Base-by-base conservation (phyloP, 2,329 filamentous ascomycete genomes). In the Aspergillus fumigatiaffinis region DNA sequence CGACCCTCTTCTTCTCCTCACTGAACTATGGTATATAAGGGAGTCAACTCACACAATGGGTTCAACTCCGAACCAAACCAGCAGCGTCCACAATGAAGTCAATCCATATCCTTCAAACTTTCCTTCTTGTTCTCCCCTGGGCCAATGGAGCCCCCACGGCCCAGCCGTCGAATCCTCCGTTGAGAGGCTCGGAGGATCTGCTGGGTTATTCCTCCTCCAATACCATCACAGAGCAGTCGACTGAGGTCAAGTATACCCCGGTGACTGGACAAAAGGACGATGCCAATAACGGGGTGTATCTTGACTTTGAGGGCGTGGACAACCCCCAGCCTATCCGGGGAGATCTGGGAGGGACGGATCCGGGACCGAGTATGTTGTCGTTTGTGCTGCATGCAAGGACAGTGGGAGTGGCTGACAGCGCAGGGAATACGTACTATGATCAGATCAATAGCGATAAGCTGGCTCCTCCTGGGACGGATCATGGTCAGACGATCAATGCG, bases 261-360 rank as follows among this genome's bases (percentile, higher is more conserved):
- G 79, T 81, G 9, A 69, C 74, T 0, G 82, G 80, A 0, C 84
- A 87, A 63, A 77, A 77, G 1, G 79, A 79, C 0, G 75, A 81
- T 50, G 72, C 76, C 0, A 70, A 80, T 9, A 71, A 83, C 14
- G 84, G 84, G 0, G 65, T 79, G 1, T 83, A 79, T 55, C 76
- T 86, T 1, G 77, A 86, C 67, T 83, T 87, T 61, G 75, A 80
- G 51, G 71, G 77, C 53, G 76, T 78, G 28, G 72, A 80, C 3
- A 76, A 77, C 38, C 83, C 84, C 0, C 81, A 86, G 66, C 84
- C 84, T 1, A 79, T 85, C 47, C 79, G 84, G 6, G 84, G 84
- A 3, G 67, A 63, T 12, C 71, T 63, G 10, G 84, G 83, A 12
- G 73, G 70, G 2, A 81, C 79, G 1, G 81, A 84, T 61, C 78